Conservation (phyloP, 179 eudicot species). For the Gypsophila paniculata region DNA sequence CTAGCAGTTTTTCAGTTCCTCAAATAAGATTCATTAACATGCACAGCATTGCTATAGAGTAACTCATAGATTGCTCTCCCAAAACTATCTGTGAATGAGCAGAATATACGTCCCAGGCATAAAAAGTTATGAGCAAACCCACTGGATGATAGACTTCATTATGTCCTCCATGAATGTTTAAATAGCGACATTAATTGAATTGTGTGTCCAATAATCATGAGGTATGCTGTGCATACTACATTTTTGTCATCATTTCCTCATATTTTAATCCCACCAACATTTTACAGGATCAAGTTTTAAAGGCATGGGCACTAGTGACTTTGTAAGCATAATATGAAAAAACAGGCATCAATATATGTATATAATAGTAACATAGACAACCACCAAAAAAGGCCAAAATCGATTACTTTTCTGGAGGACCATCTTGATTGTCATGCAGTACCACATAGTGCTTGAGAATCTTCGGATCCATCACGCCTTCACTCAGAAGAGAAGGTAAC, state of each 20-base stretch:
- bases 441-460: slow-evolving; percentile 73
- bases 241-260: neutral
- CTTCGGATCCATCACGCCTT: slow-evolving; percentile 94
- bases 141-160: neutral
- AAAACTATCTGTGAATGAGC: neutral
- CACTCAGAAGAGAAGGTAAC: slow-evolving; percentile 74
- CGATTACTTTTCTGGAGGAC: slow-evolving; percentile 55
- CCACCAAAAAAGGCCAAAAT: slow-evolving; percentile 12
- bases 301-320: slow-evolving; percentile 8
- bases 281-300: slow-evolving; percentile 6
- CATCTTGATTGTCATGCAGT: slow-evolving; percentile 85
- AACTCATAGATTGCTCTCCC: neutral
- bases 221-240: neutral
- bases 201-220: neutral
- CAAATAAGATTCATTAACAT: neutral
- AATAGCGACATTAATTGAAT: neutral
- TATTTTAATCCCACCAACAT: neutral
- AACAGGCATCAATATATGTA: neutral
- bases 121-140: neutral
- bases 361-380: slow-evolving; percentile 3
- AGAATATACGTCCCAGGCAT: neutral
- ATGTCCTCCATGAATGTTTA: slow-evolving; percentile 5
- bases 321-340: neutral
- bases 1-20: neutral
- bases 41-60: neutral